Conservation (phyloP, 148 eudicot genomes). For the Arbutus unedo region DNA sequence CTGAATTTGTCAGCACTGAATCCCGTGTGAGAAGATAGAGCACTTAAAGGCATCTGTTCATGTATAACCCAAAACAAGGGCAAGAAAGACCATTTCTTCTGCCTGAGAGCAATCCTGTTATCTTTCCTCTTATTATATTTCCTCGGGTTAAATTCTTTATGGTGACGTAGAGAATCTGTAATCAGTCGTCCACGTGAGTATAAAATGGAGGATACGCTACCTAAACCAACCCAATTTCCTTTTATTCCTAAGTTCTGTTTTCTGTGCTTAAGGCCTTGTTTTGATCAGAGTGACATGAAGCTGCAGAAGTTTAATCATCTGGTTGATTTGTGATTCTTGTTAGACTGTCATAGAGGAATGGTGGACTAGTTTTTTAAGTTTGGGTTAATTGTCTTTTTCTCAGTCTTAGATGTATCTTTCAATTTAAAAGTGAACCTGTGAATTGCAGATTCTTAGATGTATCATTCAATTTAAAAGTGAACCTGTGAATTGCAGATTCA, state of each 20-base stretch:
- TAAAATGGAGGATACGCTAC: background rate
- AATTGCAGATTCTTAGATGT: conserved; percentile 58
- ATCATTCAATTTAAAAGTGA: background rate
- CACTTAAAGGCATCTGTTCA: too few species aligned
- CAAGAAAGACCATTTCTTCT: too few species aligned
- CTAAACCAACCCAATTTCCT: background rate
- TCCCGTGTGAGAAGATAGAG: too few species aligned
- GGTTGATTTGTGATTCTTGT: background rate
- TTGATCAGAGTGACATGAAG: background rate
- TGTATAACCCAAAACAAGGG: too few species aligned
- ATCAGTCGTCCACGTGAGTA: background rate
- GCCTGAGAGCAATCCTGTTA: too few species aligned
- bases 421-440: background rate
- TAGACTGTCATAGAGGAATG: background rate
- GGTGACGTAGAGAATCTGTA: background rate
- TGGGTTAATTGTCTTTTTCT: background rate
- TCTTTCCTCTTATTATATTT: background rate
- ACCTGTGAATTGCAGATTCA: conserved; percentile 59
- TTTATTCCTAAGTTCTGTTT: background rate
- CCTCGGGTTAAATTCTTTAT: too few species aligned
- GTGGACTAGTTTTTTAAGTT: background rate
- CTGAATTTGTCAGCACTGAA: too few species aligned
- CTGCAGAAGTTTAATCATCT: background rate
- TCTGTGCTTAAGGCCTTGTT: background rate
- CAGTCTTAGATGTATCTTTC: background rate